These are phyloP conservation scores for Leccinum barrowsii DNA, from an alignment of 768 basidiomycete species.

Conservation along the genomic window DNA sequence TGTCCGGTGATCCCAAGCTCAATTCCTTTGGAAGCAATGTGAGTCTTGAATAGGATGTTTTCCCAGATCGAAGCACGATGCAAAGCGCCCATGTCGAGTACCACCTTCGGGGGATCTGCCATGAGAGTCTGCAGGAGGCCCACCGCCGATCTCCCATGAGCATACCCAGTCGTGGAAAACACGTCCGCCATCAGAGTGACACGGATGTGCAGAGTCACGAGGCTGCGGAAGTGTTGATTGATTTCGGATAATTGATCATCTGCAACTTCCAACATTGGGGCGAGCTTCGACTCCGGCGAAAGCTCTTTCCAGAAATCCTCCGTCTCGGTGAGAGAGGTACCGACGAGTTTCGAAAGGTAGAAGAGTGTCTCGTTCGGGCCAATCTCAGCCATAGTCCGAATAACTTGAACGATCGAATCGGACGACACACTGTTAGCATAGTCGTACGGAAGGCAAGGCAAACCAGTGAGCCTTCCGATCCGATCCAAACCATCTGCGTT, in stretches of 20 bases:
- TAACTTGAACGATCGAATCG: conserved; percentile 82
- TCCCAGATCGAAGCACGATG: conserved; percentile 87
- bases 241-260: conserved; percentile 47
- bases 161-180: conserved; percentile 77
- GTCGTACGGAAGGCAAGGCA: conserved; percentile 87
- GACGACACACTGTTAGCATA: conserved; percentile 83
- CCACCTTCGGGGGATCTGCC: conserved; percentile 56
- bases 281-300: conserved; percentile 55
- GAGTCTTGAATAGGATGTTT: conserved; percentile 72
- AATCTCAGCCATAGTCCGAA: conserved; percentile 86
- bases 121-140: conserved; percentile 73
- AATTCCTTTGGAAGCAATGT: conserved; percentile 52
- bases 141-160: conserved; percentile 74
- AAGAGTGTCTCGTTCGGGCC: conserved; percentile 72
- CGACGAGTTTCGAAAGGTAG: conserved; percentile 67
- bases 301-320: conserved; percentile 64
- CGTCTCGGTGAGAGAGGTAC: conserved; percentile 65
- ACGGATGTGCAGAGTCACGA: conserved; percentile 75
- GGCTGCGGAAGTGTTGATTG: conserved; percentile 64
- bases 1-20: conserved; percentile 41
- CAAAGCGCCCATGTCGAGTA: conserved; percentile 71
- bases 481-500: conserved; percentile 68
- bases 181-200: conserved; percentile 84
- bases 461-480: conserved; percentile 71
- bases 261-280: conserved; percentile 55